Evolutionary conservation across 345 rosid species (phyloP), one percentile per base, ranked within the genome.

Genomic region (Eucalyptus pauciflora): DNA sequence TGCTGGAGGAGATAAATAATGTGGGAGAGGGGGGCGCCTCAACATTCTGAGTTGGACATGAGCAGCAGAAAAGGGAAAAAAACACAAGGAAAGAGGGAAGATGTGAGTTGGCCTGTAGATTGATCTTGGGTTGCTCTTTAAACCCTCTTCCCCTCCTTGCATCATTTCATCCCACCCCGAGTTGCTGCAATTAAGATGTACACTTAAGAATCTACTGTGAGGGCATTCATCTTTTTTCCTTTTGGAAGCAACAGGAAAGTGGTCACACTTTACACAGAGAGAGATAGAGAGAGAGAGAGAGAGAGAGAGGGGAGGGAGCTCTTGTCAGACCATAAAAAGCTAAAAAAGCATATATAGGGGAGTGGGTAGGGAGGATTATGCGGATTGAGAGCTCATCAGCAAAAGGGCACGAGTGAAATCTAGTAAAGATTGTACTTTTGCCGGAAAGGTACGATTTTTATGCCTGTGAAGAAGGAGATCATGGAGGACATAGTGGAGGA

Each of bases 401-500:
- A 33, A 45, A 31, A 50, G 86, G 85, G 86, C 51, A 50, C 29
- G 69, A 81, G 60, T 48, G 60, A 88, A 58, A 86, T 62, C 27
- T 43, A 64, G 14, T 41, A 58, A 54, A 80, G 31, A 18, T 37
- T 58, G 83, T 50, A 69, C 29, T 49, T 45, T 86, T 64, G 81
- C 56, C 5, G 31, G 87, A 52, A n/a, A 43, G 87, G 52, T 76
- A 6, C 83, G 88, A 50, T n/a, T 89, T 58, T 49, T 51, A 89
- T 89, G 91, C 49, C 86, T 22, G 50, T 48, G 80, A 86, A 91
- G 91, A 88, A 93, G 87, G 88, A 87, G 89, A 52, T 76, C 43
- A 90, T 86, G 89, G 90, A 89, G 58, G 89, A 18, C 20, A 86
- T 86, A 87, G 89, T 69, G 90, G 90, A 88, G 71, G 89, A 62